Base-by-base conservation (phyloP, 208 protist genomes). In the Wallacemonas sp. region DNA sequence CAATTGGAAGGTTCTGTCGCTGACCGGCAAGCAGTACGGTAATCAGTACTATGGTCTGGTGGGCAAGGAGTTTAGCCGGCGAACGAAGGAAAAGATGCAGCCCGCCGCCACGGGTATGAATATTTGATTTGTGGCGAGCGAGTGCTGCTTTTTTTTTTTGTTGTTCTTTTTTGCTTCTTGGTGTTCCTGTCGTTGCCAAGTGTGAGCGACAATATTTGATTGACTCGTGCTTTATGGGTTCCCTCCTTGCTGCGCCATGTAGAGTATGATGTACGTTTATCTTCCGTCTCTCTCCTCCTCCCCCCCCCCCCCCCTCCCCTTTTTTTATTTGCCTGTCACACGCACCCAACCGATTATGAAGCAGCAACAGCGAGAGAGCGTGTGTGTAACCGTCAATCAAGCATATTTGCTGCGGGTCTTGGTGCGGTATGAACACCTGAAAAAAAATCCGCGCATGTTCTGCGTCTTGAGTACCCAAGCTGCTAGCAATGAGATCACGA, bases 91-190 rank as follows among this genome's bases (percentile, higher is more conserved):
- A 7, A 66, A 64, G 12, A 74, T 76, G 54, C 82, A 55, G 22
- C 76, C 23, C 46, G 77, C 78, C 1, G 82, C 89, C 0, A 93
- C 82, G 25, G 79, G 84, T 1, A 93, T 95, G 42, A 95, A 95
- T 50, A 62, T 95, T 14, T 41, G 36, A 41, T 41, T 41, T 41
- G 36, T 41, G 36, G 36, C 36, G 36, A 16, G 36, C 14, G 36
- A 14, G 36, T 41, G 14, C 36, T 41, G 23, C 26, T 39, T 32
- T 4, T 65, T 61, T 57, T 23, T 31, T 55, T 68, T 57, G 44
- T 25, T 28, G 4, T 54, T 45, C n/a, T n/a, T n/a, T n/a, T n/a
- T n/a, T n/a, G n/a, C n/a, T n/a, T n/a, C n/a, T n/a, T n/a, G n/a
- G n/a, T n/a, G n/a, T n/a, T n/a, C n/a, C n/a, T n/a, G n/a, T n/a